These are phyloP conservation scores for Aspergillus campestris DNA, from an alignment of 495 filamentous ascomycete genomes.

Conservation along the genomic window DNA sequence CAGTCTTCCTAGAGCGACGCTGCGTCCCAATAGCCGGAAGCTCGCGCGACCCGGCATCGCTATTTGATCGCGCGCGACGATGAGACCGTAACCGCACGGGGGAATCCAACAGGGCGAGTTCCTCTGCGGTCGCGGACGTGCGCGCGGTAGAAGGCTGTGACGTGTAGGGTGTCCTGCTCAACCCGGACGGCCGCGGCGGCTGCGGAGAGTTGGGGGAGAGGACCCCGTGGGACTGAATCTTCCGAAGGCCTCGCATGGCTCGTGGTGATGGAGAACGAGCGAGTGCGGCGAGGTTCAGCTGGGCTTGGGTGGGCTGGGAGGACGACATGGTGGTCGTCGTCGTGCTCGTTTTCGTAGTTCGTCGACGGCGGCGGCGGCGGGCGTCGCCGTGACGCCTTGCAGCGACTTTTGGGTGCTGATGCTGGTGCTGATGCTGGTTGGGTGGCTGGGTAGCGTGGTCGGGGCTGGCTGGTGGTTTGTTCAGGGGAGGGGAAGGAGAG, in stretches of 20 bases:
- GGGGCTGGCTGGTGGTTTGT: too few relatives aligned
- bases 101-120: conserved; percentile 12
- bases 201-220: conserved; percentile 30
- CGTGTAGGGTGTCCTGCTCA: conserved; percentile 15
- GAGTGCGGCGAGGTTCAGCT: conserved; percentile 24
- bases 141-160: conserved; percentile 36
- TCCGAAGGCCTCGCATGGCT: conserved; percentile 41
- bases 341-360: background rate
- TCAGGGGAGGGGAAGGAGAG: background rate
- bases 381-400: too few relatives aligned
- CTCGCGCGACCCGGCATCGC: conserved; percentile 49
- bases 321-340: conserved; percentile 8
- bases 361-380: background rate
- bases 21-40: conserved; percentile 30
- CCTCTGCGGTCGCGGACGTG: conserved; percentile 16
- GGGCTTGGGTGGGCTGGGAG: conserved; percentile 16
- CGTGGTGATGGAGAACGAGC: conserved; percentile 37
- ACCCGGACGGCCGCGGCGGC: conserved; percentile 12
- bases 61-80: conserved; percentile 63
- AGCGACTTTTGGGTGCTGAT: background rate
- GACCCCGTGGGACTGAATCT: conserved; percentile 45
- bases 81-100: conserved; percentile 30
- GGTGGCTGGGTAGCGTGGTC: background rate
- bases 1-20: conserved; percentile 47
- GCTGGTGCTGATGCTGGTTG: background rate